A percentile compares a stretch with the other conserved stretches of the same genome.
These are phyloP conservation scores for Benincasa hispida DNA, from an alignment of 306 rosid species.

Conservation along the genomic window DNA sequence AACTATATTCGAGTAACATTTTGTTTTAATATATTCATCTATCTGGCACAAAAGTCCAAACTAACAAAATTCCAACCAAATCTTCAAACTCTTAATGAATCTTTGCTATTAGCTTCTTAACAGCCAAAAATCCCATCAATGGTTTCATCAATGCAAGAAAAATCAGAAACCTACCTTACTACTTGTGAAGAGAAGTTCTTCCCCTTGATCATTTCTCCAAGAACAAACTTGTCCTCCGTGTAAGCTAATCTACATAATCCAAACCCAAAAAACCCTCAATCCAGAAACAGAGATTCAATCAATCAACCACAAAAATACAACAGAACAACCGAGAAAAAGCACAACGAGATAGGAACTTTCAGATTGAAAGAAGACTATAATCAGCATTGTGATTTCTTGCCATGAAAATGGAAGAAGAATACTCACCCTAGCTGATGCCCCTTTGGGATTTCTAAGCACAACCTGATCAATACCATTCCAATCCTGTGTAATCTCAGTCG, in stretches of 20 bases:
- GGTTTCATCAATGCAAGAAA: background rate
- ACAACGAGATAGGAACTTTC: background rate
- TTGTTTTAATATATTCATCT: background rate
- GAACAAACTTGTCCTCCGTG: constrained; percentile 88
- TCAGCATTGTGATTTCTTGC: background rate
- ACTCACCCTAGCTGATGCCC: constrained; percentile 67
- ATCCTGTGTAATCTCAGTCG: constrained; percentile 55
- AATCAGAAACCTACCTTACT: constrained; percentile 45
- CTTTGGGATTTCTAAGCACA: constrained; percentile 57
- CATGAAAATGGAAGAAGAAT: background rate
- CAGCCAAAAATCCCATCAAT: background rate
- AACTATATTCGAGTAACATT: background rate
- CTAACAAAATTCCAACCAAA: background rate
- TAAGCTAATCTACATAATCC: constrained; percentile 60
- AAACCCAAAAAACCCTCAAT: constrained; percentile 12
- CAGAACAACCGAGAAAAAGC: background rate
- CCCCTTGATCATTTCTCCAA: constrained; percentile 75
- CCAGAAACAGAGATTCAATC: background rate
- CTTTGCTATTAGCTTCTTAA: background rate
- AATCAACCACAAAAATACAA: background rate
- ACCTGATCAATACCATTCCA: constrained; percentile 70
- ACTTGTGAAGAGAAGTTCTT: constrained; percentile 89
- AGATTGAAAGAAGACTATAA: background rate
- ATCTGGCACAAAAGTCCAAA: background rate
- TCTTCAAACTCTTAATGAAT: background rate